These are phyloP conservation scores for Ganoderma lingzhi DNA, from an alignment of 1,284 basidiomycete genomes.

Conservation along the genomic window DNA sequence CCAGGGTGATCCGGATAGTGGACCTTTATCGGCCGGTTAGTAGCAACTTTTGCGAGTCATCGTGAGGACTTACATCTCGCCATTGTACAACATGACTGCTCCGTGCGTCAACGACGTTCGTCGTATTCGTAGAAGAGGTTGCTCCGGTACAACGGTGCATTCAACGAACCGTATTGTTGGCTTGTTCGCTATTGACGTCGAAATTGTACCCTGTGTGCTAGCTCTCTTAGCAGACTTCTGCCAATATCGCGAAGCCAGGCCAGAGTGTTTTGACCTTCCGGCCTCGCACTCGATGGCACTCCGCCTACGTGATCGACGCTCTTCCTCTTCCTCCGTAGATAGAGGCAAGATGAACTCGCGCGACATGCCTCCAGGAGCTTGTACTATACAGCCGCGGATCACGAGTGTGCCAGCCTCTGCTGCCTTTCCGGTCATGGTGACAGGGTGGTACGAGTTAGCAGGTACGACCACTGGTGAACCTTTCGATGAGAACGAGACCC, in stretches of 20 bases:
- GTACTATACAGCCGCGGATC: constrained; percentile 82
- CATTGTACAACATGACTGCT: constrained; percentile 93
- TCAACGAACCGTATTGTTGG: constrained; percentile 63
- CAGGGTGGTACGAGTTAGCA: constrained; percentile 76
- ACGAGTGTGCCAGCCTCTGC: constrained; percentile 70
- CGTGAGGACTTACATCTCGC: constrained; percentile 74
- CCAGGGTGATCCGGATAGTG: constrained; percentile 83
- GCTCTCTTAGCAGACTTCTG: constrained; percentile 53
- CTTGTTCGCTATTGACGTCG: constrained; percentile 40
- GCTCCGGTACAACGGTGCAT: constrained; percentile 83
- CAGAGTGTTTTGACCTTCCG: constrained; percentile 74
- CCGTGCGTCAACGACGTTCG: constrained; percentile 90
- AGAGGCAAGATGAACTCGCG: constrained; percentile 84
- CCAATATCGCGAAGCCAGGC: constrained; percentile 73
- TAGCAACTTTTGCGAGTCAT: not conserved
- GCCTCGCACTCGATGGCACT: constrained; percentile 68
- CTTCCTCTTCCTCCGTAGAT: constrained; percentile 77
- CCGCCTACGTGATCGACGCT: constrained; percentile 61
- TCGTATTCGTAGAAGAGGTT: constrained; percentile 86
- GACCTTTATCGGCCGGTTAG: constrained; percentile 57
- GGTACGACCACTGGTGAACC: constrained; percentile 70
- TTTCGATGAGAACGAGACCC: constrained; percentile 77
- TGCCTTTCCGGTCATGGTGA: constrained; percentile 78
- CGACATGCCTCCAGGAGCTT: constrained; percentile 76
- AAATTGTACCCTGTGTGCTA: constrained; percentile 41